A percentile compares a stretch with the other conserved stretches of the same genome.
phyloP scores from a whole-genome alignment of 1,284 basidiomycete species.

The Leccinum pseudoinsigne region DNA sequence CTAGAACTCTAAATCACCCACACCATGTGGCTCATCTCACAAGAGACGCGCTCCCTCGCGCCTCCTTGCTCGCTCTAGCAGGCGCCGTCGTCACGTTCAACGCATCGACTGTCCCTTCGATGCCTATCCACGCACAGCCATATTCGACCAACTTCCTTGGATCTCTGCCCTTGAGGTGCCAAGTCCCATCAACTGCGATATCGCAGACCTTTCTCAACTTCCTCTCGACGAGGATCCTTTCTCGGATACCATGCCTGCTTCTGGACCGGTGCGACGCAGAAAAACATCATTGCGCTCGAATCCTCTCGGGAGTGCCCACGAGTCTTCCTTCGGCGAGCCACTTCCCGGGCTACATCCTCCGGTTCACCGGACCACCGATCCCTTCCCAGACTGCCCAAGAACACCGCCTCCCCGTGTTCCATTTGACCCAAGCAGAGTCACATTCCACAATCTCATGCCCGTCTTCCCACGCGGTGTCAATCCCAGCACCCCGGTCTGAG shows the following conservation, averaged over 20 bases:
- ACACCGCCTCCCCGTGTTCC: conserved; percentile 44
- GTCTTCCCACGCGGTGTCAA: conserved; percentile 38
- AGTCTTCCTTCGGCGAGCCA: conserved; percentile 13
- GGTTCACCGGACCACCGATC: conserved; percentile 20
- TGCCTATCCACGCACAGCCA: conserved; percentile 27
- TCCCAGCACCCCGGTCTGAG: conserved; percentile 21
- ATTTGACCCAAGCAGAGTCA: conserved; percentile 46
- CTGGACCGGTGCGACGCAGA: conserved; percentile 56
- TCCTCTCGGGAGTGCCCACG: conserved; percentile 39
- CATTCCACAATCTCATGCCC: conserved; percentile 64
- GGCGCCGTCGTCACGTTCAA: conserved; percentile 39
- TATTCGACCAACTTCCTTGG: conserved; percentile 64
- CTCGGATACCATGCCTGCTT: conserved; percentile 29
- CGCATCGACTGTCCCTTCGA: conserved; percentile 35
- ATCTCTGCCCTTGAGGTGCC: conserved; percentile 51
- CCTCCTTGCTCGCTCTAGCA: conserved; percentile 24
- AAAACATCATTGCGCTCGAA: conserved; percentile 50
- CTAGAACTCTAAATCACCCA: conserved; percentile 39
- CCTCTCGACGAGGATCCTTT: conserved; percentile 33
- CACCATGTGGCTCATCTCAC: conserved; percentile 36
- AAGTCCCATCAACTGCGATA: conserved; percentile 44
- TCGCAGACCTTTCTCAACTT: conserved; percentile 59
- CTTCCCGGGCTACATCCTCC: conserved; percentile 20
- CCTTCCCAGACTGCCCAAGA: conserved; percentile 30
- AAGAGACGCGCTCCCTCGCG: conserved; percentile 32